Conservation (phyloP, 805 yeast genomes). For the Candida berthetii region DNA sequence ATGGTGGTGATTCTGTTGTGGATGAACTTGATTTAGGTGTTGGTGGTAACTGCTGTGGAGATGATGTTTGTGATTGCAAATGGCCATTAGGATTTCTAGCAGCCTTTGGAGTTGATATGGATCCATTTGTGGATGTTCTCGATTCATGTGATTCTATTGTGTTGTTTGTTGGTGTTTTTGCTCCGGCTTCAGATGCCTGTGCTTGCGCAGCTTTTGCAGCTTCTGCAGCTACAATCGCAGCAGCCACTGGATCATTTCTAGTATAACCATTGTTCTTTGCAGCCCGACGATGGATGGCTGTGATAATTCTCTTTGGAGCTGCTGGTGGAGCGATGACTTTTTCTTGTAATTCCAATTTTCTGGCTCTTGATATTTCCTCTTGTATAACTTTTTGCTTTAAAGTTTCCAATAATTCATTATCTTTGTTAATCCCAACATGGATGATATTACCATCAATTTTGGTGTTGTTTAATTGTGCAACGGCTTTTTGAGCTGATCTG, state of each 20-base stretch:
- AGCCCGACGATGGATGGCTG: conserved; percentile 6
- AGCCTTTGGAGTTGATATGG: too few species aligned
- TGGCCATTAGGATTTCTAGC: too few species aligned
- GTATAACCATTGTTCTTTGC: background rate
- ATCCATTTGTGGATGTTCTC: too few species aligned
- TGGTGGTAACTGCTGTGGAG: too few species aligned
- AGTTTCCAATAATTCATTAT: conserved; percentile 30
- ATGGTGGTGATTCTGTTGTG: too few species aligned
- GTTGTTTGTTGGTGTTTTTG: too few species aligned
- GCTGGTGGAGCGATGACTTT: conserved; percentile 9
- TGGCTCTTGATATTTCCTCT: conserved; percentile 2
- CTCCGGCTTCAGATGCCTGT: too few species aligned
- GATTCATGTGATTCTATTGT: too few species aligned
- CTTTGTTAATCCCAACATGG: conserved; percentile 46
- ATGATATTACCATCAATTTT: conserved; percentile 48
- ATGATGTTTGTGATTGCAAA: background rate
- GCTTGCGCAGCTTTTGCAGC: too few species aligned
- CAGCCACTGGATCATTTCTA: background rate
- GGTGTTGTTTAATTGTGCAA: conserved; percentile 31
- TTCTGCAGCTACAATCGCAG: too few species aligned
- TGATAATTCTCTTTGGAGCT: conserved; percentile 20
- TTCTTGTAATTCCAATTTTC: conserved; percentile 20
- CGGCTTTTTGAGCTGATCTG: conserved; percentile 38
- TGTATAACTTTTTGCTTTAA: conserved; percentile 7
- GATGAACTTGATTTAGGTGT: too few species aligned